These are phyloP conservation scores for Astragalus membranaceus DNA, from an alignment of 306 rosid genomes.

Conservation along the genomic window DNA sequence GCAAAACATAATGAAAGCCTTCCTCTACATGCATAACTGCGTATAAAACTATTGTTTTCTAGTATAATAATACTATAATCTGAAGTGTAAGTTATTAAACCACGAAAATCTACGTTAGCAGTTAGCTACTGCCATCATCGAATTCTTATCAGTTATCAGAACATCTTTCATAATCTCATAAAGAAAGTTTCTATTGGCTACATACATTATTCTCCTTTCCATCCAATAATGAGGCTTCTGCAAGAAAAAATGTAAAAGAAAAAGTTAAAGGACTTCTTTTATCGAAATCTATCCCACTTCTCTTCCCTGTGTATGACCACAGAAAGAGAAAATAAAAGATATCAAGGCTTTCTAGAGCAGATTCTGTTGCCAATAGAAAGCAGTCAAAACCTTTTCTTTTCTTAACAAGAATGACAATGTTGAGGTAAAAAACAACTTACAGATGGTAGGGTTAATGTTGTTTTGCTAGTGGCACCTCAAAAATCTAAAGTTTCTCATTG, in stretches of 20 bases:
- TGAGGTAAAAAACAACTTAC: constrained; percentile 2
- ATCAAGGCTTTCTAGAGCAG: constrained; percentile 22
- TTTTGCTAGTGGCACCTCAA: background rate
- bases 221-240: constrained; percentile 33
- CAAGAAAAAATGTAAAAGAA: constrained; percentile 34
- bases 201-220: constrained; percentile 2
- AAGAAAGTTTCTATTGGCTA: background rate
- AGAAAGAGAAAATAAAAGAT: background rate
- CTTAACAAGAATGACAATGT: background rate
- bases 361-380: constrained; percentile 6
- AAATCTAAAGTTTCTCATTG: background rate
- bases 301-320: constrained; percentile 9
- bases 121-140: too few relatives aligned
- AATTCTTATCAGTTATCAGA: too few relatives aligned
- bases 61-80: too few relatives aligned
- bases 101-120: too few relatives aligned
- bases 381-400: constrained; percentile 22
- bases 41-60: too few relatives aligned
- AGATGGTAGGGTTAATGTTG: background rate
- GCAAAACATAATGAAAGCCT: too few relatives aligned
- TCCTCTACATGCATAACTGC: too few relatives aligned
- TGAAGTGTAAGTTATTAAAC: too few relatives aligned
- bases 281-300: constrained; percentile 25
- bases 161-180: background rate
- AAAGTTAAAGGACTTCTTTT: constrained; percentile 32